A percentile compares a stretch with the other conserved stretches of the same genome.
These are phyloP conservation scores for Prunus kanzakura DNA, from an alignment of 306 rosid genomes.

Conservation along the genomic window DNA sequence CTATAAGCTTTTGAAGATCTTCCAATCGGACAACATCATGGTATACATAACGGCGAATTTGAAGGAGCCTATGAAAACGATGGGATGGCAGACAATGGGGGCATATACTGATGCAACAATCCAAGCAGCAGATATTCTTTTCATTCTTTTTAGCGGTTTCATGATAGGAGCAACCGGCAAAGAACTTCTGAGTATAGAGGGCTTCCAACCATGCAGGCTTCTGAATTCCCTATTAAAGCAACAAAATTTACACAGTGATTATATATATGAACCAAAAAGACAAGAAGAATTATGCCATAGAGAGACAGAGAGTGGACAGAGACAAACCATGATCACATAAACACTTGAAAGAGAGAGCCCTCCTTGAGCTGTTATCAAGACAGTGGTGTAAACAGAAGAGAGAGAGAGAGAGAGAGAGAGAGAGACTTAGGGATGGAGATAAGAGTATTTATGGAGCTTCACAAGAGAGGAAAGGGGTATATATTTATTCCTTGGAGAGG, in stretches of 20 bases:
- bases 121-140: conserved; percentile 90
- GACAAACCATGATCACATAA: conserved; percentile 67
- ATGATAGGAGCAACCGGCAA: conserved; percentile 70
- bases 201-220: conserved; percentile 99
- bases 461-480: conserved; percentile 41
- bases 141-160: conserved; percentile 88
- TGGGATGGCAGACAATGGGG: conserved; percentile 92
- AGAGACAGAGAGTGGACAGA: background rate
- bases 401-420: conserved; percentile 10
- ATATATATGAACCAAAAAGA: conserved; percentile 12
- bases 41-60: conserved; percentile 94
- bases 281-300: conserved; percentile 9
- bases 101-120: conserved; percentile 90
- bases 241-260: background rate
- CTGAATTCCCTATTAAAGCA: conserved; percentile 53
- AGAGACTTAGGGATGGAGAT: conserved; percentile 29
- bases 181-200: conserved; percentile 72
- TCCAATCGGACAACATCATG: conserved; percentile 91
- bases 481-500: conserved; percentile 56
- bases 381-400: conserved; percentile 7
- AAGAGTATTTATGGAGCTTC: conserved; percentile 71
- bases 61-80: conserved; percentile 89
- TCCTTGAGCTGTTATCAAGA: conserved; percentile 18
- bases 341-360: conserved; percentile 24
- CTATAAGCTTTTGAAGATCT: conserved; percentile 92